phyloP scores from a whole-genome alignment of 2,329 filamentous ascomycete species.

The Teratosphaeria pseudoeucalypti region DNA sequence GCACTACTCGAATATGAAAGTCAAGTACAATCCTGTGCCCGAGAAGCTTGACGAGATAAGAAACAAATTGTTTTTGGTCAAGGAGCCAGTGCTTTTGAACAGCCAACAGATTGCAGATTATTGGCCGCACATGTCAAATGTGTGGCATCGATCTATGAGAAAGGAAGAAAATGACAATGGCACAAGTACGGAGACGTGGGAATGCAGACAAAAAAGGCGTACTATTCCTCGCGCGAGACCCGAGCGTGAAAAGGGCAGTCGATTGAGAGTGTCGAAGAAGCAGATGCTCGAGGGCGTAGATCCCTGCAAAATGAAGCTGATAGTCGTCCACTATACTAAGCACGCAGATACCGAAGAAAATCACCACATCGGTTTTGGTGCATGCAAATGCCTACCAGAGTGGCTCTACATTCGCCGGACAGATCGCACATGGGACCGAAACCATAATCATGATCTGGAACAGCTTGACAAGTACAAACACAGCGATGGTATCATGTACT shows the following conservation, averaged over 20 bases:
- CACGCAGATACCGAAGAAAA: conserved; percentile 8
- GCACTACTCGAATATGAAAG: conserved; percentile 13
- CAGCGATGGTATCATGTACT: conserved; percentile 13
- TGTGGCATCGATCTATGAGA: conserved; percentile 9
- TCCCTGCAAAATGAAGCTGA: conserved; percentile 10
- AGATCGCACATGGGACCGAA: background rate
- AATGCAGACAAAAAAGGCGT: conserved; percentile 12
- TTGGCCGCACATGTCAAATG: conserved; percentile 16
- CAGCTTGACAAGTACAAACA: conserved; percentile 14
- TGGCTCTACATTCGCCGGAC: conserved; percentile 12
- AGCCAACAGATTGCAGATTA: conserved; percentile 18
- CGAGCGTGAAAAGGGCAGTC: conserved; percentile 1
- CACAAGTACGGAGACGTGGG: conserved; percentile 10
- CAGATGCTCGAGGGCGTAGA: conserved; percentile 5
- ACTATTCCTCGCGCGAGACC: conserved; percentile 3
- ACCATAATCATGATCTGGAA: conserved; percentile 9
- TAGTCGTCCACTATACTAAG: conserved; percentile 12
- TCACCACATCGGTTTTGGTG: conserved; percentile 7
- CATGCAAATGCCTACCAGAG: conserved; percentile 15
- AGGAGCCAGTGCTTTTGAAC: conserved; percentile 11
- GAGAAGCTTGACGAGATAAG: conserved; percentile 11
- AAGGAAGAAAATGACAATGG: conserved; percentile 8
- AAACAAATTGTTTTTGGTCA: conserved; percentile 13
- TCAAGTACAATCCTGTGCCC: conserved; percentile 15
- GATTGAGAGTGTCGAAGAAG: background rate